Conservation (phyloP, 495 filamentous ascomycete genomes). For the Talaromyces adpressus region DNA sequence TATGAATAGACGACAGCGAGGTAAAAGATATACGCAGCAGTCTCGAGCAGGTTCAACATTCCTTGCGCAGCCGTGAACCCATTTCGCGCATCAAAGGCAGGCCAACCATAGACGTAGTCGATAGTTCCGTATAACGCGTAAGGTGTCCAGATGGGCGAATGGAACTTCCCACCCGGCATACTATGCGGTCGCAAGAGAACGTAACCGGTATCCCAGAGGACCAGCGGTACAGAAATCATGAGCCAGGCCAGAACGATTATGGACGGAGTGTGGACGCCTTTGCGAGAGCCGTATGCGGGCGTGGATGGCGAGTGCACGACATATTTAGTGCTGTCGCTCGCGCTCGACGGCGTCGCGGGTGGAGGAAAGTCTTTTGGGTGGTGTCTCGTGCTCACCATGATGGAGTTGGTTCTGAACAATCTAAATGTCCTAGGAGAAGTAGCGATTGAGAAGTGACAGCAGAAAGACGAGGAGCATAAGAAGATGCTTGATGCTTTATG, state of each 20-base stretch:
- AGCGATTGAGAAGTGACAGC: neutral
- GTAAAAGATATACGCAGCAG: constrained; percentile 62
- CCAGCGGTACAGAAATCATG: constrained; percentile 66
- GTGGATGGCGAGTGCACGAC: constrained; percentile 19
- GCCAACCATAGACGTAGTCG: constrained; percentile 81
- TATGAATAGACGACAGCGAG: constrained; percentile 50
- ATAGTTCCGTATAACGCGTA: constrained; percentile 77
- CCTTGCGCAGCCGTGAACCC: constrained; percentile 80
- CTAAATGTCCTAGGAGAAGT: neutral
- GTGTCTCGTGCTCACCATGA: constrained; percentile 48
- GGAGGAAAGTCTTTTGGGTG: constrained; percentile 42
- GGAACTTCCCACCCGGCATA: constrained; percentile 72
- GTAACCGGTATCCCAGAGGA: constrained; percentile 79
- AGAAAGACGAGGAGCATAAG: neutral
- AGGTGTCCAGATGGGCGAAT: constrained; percentile 69
- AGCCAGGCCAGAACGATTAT: constrained; percentile 66
- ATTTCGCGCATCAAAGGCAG: constrained; percentile 60
- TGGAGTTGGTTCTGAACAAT: neutral
- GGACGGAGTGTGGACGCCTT: constrained; percentile 62
- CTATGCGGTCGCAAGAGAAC: constrained; percentile 73
- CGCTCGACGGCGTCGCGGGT: constrained; percentile 14
- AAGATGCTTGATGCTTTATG: too few species aligned
- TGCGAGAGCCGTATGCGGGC: constrained; percentile 23
- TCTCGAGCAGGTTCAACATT: constrained; percentile 68
- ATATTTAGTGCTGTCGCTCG: constrained; percentile 8